Conservation (phyloP, 1,284 basidiomycete genomes). For the Cystobasidiaceae sp. region DNA sequence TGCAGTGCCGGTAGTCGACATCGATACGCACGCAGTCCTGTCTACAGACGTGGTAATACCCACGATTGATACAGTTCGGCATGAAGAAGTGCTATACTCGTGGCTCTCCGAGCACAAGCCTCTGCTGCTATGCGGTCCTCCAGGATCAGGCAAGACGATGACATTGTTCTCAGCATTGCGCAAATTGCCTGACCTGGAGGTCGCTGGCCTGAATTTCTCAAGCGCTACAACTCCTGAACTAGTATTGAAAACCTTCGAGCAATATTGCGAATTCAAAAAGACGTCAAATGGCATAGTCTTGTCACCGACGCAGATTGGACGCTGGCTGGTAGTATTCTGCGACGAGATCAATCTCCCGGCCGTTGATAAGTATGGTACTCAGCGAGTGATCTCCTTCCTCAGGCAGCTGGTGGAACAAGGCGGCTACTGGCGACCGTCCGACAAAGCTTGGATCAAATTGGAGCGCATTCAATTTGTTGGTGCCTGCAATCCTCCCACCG, state of each 20-base stretch:
- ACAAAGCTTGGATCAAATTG: constrained; percentile 95
- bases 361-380: constrained; percentile 96
- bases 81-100: constrained; percentile 96
- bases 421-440: constrained; percentile 90
- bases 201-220: constrained; percentile 98
- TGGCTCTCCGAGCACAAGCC: constrained; percentile 99
- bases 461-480: constrained; percentile 99
- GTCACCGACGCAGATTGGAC: constrained; percentile 87
- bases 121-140: constrained; percentile 95
- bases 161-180: constrained; percentile 97
- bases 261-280: constrained; percentile 98
- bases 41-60: constrained; percentile 96
- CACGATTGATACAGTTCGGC: constrained; percentile 96
- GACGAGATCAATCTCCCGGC: constrained; percentile 99
- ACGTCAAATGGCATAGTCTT: constrained; percentile 95
- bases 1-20: constrained; percentile 88
- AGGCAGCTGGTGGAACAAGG: constrained; percentile 92
- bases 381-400: constrained; percentile 96
- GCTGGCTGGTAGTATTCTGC: constrained; percentile 98
- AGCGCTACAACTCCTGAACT: constrained; percentile 97
- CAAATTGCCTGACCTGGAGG: constrained; percentile 97
- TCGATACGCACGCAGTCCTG: constrained; percentile 92
- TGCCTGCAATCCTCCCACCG: constrained; percentile 99
- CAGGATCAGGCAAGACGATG: constrained; percentile 99
- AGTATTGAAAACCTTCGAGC: constrained; percentile 98